A percentile compares a stretch with the other conserved stretches of the same genome.
Evolutionary conservation across 805 yeast genomes (phyloP).

Genomic region (Naumovozyma dairenensis): DNA sequence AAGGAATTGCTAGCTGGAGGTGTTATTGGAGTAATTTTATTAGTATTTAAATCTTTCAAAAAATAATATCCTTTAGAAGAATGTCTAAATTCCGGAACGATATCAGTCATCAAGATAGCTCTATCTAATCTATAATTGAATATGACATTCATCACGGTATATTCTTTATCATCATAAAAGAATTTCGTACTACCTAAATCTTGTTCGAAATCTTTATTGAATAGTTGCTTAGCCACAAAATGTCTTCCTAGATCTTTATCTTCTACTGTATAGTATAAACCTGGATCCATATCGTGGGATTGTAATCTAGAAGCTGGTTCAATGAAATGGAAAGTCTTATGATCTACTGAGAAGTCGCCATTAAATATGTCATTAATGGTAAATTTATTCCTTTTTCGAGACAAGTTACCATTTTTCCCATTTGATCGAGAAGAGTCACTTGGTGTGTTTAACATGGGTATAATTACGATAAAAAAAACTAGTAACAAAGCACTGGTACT

Average conservation of each 20-base stretch:
- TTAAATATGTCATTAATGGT: slow-evolving; percentile 16
- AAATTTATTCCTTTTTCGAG: slow-evolving; percentile 8
- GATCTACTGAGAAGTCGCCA: slow-evolving; percentile 19
- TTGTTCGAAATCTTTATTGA: slow-evolving; percentile 16
- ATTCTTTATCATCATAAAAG: slow-evolving; percentile 31
- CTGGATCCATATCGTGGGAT: slow-evolving; percentile 34
- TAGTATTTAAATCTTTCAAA: slow-evolving; percentile 41
- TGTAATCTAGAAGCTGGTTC: slow-evolving; percentile 15
- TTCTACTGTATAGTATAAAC: slow-evolving; percentile 29
- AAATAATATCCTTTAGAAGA: slow-evolving; percentile 55
- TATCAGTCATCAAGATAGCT: slow-evolving; percentile 49
- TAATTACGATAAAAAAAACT: slow-evolving; percentile 1
- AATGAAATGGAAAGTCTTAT: slow-evolving; percentile 19
- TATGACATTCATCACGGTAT: slow-evolving; percentile 33
- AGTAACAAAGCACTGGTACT: neutral
- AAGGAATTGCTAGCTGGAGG: slow-evolving; percentile 11
- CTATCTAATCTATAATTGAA: slow-evolving; percentile 38
- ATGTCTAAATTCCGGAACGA: slow-evolving; percentile 51
- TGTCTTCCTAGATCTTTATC: slow-evolving; percentile 7
- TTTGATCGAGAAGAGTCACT: neutral
- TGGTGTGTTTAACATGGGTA: slow-evolving; percentile 1
- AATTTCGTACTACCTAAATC: slow-evolving; percentile 29
- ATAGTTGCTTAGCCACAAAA: slow-evolving; percentile 27
- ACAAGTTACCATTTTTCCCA: neutral
- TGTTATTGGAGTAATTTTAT: slow-evolving; percentile 27